Percentiles rank a stretch among this genome's conserved stretches.
Conservation (phyloP, 2,329 filamentous ascomycete genomes). For the Cordyceps pruinosa region DNA sequence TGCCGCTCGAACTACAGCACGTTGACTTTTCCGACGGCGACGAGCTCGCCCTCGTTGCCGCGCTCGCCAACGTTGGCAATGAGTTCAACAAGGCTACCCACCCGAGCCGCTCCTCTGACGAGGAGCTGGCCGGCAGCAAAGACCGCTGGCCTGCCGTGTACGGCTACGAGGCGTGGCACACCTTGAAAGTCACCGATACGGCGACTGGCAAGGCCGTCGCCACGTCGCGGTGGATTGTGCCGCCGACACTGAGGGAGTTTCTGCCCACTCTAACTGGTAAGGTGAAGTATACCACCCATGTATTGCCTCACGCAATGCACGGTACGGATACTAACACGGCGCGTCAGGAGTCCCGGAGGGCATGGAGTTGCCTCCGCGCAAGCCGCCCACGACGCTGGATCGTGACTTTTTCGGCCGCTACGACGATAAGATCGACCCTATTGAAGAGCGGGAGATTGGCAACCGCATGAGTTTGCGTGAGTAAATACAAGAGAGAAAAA, state of each 20-base stretch:
- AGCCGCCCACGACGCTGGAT: slow-evolving; percentile 3
- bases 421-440: not conserved
- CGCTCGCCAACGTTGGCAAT: not conserved
- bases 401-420: not conserved
- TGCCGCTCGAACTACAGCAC: not conserved
- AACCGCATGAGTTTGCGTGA: not conserved
- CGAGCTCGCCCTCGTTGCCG: slow-evolving; percentile 1
- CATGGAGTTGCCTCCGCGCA: not conserved
- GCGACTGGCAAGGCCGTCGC: slow-evolving; percentile 2
- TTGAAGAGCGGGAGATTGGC: not conserved
- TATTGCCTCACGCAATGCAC: no score
- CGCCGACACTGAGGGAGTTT: not conserved
- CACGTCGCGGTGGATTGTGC: not conserved
- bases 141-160: slow-evolving; percentile 8
- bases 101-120: not conserved
- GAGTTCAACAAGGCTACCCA: not conserved
- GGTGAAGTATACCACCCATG: no score
- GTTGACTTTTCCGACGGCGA: slow-evolving; percentile 10
- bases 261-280: not conserved
- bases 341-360: slow-evolving; percentile 3
- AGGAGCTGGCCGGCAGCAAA: not conserved
- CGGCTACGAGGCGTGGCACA: slow-evolving; percentile 7
- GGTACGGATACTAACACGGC: no score
- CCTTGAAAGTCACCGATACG: not conserved
- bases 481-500: not conserved